Evolutionary conservation across 768 basidiomycete species (phyloP).

Genomic region (Leccinum disarticulatum): DNA sequence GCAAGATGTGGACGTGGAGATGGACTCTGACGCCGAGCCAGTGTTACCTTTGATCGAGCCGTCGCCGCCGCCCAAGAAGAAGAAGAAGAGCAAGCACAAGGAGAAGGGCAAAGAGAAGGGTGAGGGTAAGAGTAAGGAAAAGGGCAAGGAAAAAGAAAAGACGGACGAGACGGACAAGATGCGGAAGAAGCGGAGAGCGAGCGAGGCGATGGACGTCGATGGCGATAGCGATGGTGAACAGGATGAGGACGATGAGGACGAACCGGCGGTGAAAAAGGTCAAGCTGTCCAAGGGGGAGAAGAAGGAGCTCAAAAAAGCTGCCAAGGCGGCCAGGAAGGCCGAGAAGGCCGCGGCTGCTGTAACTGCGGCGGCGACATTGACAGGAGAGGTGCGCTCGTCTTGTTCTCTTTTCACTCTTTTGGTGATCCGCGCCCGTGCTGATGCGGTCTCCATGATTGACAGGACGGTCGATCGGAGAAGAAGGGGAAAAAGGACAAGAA

Average conservation of each 20-base stretch:
- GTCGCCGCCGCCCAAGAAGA: constrained; percentile 59
- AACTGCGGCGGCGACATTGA: background rate
- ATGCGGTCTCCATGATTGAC: background rate
- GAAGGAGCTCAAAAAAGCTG: constrained; percentile 78
- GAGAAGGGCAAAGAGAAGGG: constrained; percentile 22
- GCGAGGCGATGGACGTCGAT: constrained; percentile 65
- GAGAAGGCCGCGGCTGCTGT: constrained; percentile 34
- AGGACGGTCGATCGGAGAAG: constrained; percentile 31
- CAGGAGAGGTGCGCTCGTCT: constrained; percentile 37
- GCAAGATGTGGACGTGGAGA: constrained; percentile 39
- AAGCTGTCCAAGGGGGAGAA: constrained; percentile 85
- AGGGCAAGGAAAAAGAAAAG: background rate
- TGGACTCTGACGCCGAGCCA: constrained; percentile 40
- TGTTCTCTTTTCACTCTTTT: constrained; percentile 5
- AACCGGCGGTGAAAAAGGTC: constrained; percentile 61
- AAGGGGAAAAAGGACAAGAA: constrained; percentile 43
- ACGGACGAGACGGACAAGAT: constrained; percentile 11
- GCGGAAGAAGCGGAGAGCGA: constrained; percentile 64
- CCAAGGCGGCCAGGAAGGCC: constrained; percentile 61
- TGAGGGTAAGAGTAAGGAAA: background rate
- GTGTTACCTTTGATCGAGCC: constrained; percentile 59
- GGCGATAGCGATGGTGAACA: constrained; percentile 42
- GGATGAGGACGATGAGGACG: constrained; percentile 34
- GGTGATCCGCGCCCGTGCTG: constrained; percentile 1
- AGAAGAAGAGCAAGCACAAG: constrained; percentile 44